Conservation (phyloP, 257 asterid species). For the Coffea eugenioides region DNA sequence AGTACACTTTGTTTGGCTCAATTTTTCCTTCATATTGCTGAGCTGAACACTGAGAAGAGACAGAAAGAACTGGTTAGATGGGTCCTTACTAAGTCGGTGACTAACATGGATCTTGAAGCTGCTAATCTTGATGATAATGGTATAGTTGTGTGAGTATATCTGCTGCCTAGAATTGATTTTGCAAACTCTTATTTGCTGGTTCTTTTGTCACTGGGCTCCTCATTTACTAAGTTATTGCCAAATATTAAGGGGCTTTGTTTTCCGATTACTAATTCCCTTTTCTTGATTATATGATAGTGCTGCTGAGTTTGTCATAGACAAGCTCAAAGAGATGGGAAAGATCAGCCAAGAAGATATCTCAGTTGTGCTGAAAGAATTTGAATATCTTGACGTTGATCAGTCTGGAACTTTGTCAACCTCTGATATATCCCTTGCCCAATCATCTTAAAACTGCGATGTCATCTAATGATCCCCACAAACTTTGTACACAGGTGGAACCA, state of each 20-base stretch:
- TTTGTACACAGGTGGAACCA: no score
- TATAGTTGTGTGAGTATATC: slow-evolving; percentile 51
- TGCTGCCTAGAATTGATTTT: not conserved
- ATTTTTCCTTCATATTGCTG: slow-evolving; percentile 66
- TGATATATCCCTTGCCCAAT: no score
- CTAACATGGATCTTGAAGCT: slow-evolving; percentile 75
- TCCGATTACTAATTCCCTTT: slow-evolving; percentile 1
- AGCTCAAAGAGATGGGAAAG: slow-evolving; percentile 95
- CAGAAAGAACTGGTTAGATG: slow-evolving; percentile 53
- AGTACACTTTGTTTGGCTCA: slow-evolving; percentile 78
- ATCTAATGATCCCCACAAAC: no score
- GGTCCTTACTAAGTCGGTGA: slow-evolving; percentile 59
- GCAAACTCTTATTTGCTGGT: not conserved
- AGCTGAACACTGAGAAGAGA: slow-evolving; percentile 66
- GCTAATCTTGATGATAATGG: slow-evolving; percentile 92
- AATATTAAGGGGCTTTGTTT: not conserved
- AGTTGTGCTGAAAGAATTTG: no score
- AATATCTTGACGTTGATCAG: no score
- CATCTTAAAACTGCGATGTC: no score
- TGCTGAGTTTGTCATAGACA: slow-evolving; percentile 70
- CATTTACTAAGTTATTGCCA: not conserved
- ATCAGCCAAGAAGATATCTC: no score
- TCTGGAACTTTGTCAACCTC: no score
- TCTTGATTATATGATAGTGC: slow-evolving; percentile 43
- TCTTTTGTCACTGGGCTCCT: no score